Conservation (phyloP, 2,329 filamentous ascomycete genomes). For the Fusarium tupiense region DNA sequence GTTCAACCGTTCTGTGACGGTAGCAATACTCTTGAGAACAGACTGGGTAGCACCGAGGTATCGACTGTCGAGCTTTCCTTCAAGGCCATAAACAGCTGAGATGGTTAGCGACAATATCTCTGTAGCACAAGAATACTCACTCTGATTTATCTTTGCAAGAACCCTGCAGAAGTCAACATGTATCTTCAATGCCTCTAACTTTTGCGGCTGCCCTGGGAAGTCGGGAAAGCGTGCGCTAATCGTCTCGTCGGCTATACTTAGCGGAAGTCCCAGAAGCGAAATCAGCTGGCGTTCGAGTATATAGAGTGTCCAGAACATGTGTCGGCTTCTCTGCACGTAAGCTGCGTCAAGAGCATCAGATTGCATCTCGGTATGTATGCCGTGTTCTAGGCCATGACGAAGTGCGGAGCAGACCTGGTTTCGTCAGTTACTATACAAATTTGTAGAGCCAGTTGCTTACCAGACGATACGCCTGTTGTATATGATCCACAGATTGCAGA, state of each 20-base stretch:
- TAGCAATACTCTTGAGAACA: conserved; percentile 34
- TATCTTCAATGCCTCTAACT: conserved; percentile 17
- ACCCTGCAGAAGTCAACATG: conserved; percentile 27
- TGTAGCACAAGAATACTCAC: not conserved
- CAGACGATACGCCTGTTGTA: conserved; percentile 17
- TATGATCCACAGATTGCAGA: conserved; percentile 19
- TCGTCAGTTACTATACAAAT: not conserved
- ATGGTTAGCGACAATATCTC: not conserved
- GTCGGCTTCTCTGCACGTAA: conserved; percentile 25
- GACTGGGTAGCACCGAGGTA: conserved; percentile 31
- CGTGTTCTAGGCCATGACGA: conserved; percentile 13
- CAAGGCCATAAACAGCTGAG: conserved; percentile 35
- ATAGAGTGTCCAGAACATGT: conserved; percentile 34
- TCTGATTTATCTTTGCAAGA: conserved; percentile 34
- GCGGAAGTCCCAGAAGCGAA: conserved; percentile 30
- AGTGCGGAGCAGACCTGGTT: conserved; percentile 27
- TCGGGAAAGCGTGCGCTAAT: conserved; percentile 30
- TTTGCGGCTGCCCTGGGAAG: conserved; percentile 11
- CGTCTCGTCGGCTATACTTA: conserved; percentile 28
- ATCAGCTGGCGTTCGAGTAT: conserved; percentile 29
- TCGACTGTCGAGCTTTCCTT: conserved; percentile 38
- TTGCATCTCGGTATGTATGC: conserved; percentile 37
- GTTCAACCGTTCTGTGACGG: conserved; percentile 28
- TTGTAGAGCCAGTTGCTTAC: not conserved
- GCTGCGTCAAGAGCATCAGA: conserved; percentile 4